Evolutionary conservation across 345 rosid species (phyloP).

Genomic region (Eutrema yunnanense): DNA sequence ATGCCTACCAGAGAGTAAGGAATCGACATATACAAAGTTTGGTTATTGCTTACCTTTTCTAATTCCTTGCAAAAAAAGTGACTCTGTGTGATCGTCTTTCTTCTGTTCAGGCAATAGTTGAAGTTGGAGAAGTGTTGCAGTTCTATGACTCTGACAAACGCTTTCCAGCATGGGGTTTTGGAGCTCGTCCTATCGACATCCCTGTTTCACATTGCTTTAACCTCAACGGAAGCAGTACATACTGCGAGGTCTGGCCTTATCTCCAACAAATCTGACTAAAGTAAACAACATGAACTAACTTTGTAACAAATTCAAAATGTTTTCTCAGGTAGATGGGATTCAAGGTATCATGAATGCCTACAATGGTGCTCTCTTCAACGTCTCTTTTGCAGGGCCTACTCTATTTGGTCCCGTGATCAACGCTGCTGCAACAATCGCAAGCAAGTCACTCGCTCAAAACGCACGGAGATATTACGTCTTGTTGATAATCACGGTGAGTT

Average conservation of each 20-base stretch:
- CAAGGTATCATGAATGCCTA: slow-evolving; percentile 85
- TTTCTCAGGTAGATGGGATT: slow-evolving; percentile 76
- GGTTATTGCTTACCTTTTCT: not conserved
- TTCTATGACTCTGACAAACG: slow-evolving; percentile 75
- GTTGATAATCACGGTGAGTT: slow-evolving; percentile 84
- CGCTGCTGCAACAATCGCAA: slow-evolving; percentile 65
- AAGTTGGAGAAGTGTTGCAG: slow-evolving; percentile 89
- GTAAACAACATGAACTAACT: not conserved
- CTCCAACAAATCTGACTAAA: not conserved
- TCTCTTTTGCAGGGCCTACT: slow-evolving; percentile 97
- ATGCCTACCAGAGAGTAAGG: slow-evolving; percentile 72
- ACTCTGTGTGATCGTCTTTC: not conserved
- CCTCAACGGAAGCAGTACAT: slow-evolving; percentile 79
- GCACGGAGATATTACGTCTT: slow-evolving; percentile 61
- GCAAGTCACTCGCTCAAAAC: slow-evolving; percentile 57
- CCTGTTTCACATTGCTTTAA: slow-evolving; percentile 96
- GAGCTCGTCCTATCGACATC: slow-evolving; percentile 95
- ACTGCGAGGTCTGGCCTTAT: slow-evolving; percentile 54
- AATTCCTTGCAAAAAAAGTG: not conserved
- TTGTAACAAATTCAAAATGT: not conserved
- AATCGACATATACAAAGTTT: not conserved
- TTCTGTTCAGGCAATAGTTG: slow-evolving; percentile 60
- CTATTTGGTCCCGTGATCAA: slow-evolving; percentile 89
- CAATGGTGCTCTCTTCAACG: slow-evolving; percentile 74
- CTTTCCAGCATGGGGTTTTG: slow-evolving; percentile 97